These are phyloP conservation scores for Fimicolochytrium jonesii DNA, from an alignment of 192 early-diverging fungal genomes.

Conservation along the genomic window DNA sequence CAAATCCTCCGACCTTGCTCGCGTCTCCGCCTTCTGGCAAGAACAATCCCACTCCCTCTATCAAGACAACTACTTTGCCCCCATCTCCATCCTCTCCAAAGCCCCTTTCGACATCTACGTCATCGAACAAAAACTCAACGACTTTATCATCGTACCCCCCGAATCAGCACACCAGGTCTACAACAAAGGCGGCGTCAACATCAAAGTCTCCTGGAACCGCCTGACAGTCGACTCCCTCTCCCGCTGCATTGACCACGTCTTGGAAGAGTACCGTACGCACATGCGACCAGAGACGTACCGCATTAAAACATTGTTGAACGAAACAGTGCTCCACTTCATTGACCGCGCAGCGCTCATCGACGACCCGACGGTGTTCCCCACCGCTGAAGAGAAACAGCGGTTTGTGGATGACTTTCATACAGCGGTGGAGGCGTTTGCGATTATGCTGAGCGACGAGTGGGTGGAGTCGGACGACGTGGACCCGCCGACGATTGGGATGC, in stretches of 20 bases:
- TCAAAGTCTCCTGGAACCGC: slow-evolving; percentile 21
- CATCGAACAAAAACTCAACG: slow-evolving; percentile 26
- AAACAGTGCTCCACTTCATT: background rate
- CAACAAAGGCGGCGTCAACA: slow-evolving; percentile 27
- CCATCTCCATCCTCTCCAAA: slow-evolving; percentile 13
- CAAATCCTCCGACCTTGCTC: background rate
- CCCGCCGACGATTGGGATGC: background rate
- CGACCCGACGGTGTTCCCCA: background rate
- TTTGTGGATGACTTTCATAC: slow-evolving; percentile 9
- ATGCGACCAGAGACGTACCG: slow-evolving; percentile 24
- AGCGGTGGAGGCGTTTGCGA: slow-evolving; percentile 14
- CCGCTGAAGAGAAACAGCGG: background rate
- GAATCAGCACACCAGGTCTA: slow-evolving; percentile 31
- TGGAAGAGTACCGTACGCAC: slow-evolving; percentile 4
- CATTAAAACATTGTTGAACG: slow-evolving; percentile 18
- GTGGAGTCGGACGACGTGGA: slow-evolving; percentile 17
- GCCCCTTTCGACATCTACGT: slow-evolving; percentile 29
- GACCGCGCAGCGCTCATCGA: background rate
- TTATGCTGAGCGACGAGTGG: slow-evolving; percentile 22
- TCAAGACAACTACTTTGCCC: slow-evolving; percentile 11
- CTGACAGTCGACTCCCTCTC: slow-evolving; percentile 15
- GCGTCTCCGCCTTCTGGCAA: slow-evolving; percentile 15
- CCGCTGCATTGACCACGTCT: slow-evolving; percentile 5
- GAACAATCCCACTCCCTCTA: slow-evolving; percentile 8
- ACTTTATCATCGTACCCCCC: slow-evolving; percentile 31